These are phyloP conservation scores for Hyaloscypha hepaticicola DNA, from an alignment of 495 filamentous ascomycete genomes.

Conservation along the genomic window DNA sequence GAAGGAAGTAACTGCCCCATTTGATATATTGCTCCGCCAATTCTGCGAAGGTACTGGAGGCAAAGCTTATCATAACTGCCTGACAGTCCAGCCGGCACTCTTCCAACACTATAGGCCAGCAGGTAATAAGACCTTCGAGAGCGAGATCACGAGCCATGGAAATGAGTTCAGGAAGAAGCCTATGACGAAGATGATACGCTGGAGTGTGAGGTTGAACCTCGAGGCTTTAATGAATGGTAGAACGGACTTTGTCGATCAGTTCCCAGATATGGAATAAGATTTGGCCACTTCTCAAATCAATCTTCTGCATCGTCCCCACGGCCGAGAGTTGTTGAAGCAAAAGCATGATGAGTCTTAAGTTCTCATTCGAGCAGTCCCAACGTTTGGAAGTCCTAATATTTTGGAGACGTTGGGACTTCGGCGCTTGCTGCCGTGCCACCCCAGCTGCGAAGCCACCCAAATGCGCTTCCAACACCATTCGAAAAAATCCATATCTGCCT, in stretches of 20 bases:
- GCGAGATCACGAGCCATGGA: slow-evolving; percentile 37
- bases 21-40: background rate
- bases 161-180: slow-evolving; percentile 24
- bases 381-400: too few relatives aligned
- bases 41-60: slow-evolving; percentile 24
- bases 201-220: slow-evolving; percentile 37
- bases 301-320: too few relatives aligned
- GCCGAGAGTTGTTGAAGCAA: too few relatives aligned
- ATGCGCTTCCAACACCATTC: too few relatives aligned
- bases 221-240: slow-evolving; percentile 32
- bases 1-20: background rate
- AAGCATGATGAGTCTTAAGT: too few relatives aligned
- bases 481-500: too few relatives aligned
- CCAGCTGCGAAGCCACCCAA: too few relatives aligned
- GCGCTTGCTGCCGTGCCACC: too few relatives aligned
- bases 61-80: slow-evolving; percentile 31
- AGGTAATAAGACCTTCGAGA: slow-evolving; percentile 30
- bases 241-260: slow-evolving; percentile 33
- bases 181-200: slow-evolving; percentile 32
- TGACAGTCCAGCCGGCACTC: slow-evolving; percentile 34
- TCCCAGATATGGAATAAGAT: slow-evolving; percentile 25
- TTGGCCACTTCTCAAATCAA: slow-evolving; percentile 4
- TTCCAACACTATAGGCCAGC: slow-evolving; percentile 34
- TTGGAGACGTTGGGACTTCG: too few relatives aligned
- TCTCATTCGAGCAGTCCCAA: too few relatives aligned